A percentile compares a stretch with the other conserved stretches of the same genome.
Evolutionary conservation across 306 rosid genomes (phyloP).

Genomic region (Pterocarpus santalinus): DNA sequence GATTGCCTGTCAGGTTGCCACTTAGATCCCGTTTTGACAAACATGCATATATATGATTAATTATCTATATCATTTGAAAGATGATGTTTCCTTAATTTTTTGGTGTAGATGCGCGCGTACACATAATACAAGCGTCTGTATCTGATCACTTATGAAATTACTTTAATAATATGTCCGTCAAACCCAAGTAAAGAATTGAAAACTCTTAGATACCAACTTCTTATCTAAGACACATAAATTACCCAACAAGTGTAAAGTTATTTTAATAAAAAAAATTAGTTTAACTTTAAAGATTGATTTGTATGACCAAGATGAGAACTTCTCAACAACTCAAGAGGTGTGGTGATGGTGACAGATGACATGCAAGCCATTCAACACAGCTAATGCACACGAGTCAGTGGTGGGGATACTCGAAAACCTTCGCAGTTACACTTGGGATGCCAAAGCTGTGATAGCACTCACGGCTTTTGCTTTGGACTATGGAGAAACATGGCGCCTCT

Average conservation of each 20-base stretch:
- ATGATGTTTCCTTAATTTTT: not conserved
- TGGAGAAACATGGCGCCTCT: slow-evolving; percentile 66
- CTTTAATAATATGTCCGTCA: too few species aligned
- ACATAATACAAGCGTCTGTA: not conserved
- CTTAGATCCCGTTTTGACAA: not conserved
- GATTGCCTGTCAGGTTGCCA: slow-evolving; percentile 44
- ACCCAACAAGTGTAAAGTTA: not conserved
- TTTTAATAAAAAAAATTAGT: too few species aligned
- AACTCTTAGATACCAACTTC: too few species aligned
- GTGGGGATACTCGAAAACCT: slow-evolving; percentile 54
- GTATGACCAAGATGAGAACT: too few species aligned
- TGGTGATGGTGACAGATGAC: slow-evolving; percentile 33
- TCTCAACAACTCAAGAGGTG: too few species aligned
- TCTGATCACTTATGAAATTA: too few species aligned
- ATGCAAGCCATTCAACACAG: not conserved
- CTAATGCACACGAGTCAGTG: slow-evolving; percentile 47
- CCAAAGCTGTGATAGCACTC: slow-evolving; percentile 60
- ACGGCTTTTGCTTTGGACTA: slow-evolving; percentile 65
- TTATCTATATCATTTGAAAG: too few species aligned
- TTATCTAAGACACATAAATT: too few species aligned
- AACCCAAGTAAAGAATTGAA: too few species aligned
- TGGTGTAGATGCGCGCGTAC: not conserved
- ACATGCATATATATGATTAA: too few species aligned
- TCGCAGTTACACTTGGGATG: slow-evolving; percentile 58
- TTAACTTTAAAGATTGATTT: not conserved